A percentile compares a stretch with the other conserved stretches of the same genome.
Evolutionary conservation across 495 filamentous ascomycete species (phyloP).

Genomic region (Parathielavia hyrcaniae): DNA sequence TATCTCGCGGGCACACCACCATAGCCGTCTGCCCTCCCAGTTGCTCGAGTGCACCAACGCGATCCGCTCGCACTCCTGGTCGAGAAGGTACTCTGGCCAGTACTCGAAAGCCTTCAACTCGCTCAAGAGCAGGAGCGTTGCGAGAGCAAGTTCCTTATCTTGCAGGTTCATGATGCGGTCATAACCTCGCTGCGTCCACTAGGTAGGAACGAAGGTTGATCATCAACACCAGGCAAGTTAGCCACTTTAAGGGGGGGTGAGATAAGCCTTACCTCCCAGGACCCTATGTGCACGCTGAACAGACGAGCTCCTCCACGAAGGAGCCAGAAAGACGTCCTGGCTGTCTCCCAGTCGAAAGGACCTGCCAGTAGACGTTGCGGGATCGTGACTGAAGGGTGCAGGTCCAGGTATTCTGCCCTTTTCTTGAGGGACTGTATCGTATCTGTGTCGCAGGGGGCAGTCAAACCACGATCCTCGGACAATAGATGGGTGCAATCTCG

Average conservation of each 20-base stretch:
- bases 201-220: neutral
- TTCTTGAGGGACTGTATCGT: neutral
- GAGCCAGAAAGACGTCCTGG: constrained; percentile 38
- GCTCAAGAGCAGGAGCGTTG: constrained; percentile 7
- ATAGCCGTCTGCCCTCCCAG: neutral
- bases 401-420: constrained; percentile 18
- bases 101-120: constrained; percentile 13
- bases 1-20: neutral
- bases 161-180: constrained; percentile 10
- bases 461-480: neutral
- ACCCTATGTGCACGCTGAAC: constrained; percentile 28
- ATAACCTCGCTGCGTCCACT: constrained; percentile 21
- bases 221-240: neutral
- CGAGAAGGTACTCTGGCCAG: constrained; percentile 14
- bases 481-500: neutral
- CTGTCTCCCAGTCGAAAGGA: constrained; percentile 23
- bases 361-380: constrained; percentile 31
- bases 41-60: neutral
- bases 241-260: neutral
- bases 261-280: constrained; percentile 33
- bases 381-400: constrained; percentile 30
- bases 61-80: constrained; percentile 4
- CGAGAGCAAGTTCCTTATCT: constrained; percentile 6
- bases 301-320: constrained; percentile 29
- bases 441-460: neutral